A percentile compares a stretch with the other conserved stretches of the same genome.
These are phyloP conservation scores for Ustilago hordei DNA, from an alignment of 1,284 basidiomycete species.

Conservation along the genomic window DNA sequence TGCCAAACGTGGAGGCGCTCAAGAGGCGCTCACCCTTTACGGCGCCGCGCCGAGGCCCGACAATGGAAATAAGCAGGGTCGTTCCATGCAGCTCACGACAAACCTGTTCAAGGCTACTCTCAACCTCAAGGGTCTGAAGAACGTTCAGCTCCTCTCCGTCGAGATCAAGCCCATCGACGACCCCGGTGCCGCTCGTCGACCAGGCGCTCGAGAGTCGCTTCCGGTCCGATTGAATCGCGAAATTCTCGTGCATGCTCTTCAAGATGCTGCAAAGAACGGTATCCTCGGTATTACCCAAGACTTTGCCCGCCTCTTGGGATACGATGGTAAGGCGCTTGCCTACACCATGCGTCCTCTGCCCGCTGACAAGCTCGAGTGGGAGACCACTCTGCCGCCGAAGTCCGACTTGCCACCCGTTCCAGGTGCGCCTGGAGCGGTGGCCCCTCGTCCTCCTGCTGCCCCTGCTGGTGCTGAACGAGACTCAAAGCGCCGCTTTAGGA, in stretches of 20 bases:
- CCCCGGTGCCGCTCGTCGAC: not conserved
- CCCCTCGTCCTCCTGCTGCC: conserved; percentile 15
- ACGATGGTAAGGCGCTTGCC: conserved; percentile 45
- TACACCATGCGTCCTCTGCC: conserved; percentile 23
- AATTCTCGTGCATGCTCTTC: conserved; percentile 24
- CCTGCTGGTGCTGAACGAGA: not conserved
- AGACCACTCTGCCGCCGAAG: conserved; percentile 39
- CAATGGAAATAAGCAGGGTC: conserved; percentile 45
- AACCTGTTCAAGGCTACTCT: conserved; percentile 30
- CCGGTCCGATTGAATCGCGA: conserved; percentile 27
- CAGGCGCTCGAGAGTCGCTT: conserved; percentile 10
- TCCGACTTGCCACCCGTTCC: conserved; percentile 20
- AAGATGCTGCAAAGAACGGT: conserved; percentile 4
- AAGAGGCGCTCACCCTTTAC: conserved; percentile 28
- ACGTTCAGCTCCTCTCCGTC: conserved; percentile 44
- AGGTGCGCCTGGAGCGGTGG: conserved; percentile 20
- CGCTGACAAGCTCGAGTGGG: conserved; percentile 21
- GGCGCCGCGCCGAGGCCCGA: conserved; percentile 48
- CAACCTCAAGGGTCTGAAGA: conserved; percentile 1
- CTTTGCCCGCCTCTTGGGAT: conserved; percentile 26
- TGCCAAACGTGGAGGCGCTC: conserved; percentile 8
- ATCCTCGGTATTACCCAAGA: conserved; percentile 32
- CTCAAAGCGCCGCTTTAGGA: conserved; percentile 30
- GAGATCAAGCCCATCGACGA: conserved; percentile 38
- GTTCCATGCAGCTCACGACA: conserved; percentile 26